A percentile compares a stretch with the other conserved stretches of the same genome.
Evolutionary conservation across 1,284 basidiomycete species (phyloP).

Genomic region (Schizophyllum commune): DNA sequence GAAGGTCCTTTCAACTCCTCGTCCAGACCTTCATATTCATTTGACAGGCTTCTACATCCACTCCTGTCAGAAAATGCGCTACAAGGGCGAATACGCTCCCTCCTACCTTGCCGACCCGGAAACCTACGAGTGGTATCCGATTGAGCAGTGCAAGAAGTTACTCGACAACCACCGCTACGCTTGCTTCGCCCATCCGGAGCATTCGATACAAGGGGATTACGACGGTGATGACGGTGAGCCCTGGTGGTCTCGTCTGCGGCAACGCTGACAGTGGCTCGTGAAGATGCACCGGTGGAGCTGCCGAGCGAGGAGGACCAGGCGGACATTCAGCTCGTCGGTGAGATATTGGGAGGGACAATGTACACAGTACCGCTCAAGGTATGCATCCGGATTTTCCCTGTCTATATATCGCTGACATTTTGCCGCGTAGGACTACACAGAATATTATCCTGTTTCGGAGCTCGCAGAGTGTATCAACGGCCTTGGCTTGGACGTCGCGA

Average conservation of each 20-base stretch:
- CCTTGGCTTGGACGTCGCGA: slow-evolving; percentile 32
- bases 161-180: slow-evolving; percentile 64
- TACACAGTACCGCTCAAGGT: slow-evolving; percentile 11
- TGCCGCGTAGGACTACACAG: neutral
- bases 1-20: neutral
- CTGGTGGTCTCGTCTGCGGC: neutral
- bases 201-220: slow-evolving; percentile 32
- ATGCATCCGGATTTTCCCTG: neutral
- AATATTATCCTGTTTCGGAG: slow-evolving; percentile 7
- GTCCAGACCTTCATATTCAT: neutral
- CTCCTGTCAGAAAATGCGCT: slow-evolving; percentile 91
- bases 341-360: slow-evolving; percentile 6
- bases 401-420: neutral
- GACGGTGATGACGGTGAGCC: slow-evolving; percentile 9
- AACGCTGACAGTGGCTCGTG: slow-evolving; percentile 1
- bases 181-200: slow-evolving; percentile 57
- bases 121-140: slow-evolving; percentile 69
- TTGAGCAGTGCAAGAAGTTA: slow-evolving; percentile 50
- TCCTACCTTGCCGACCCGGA: slow-evolving; percentile 88
- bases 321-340: slow-evolving; percentile 11
- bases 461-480: slow-evolving; percentile 29
- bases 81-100: slow-evolving; percentile 90
- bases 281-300: slow-evolving; percentile 5
- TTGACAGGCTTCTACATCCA: slow-evolving; percentile 83
- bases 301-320: slow-evolving; percentile 11